A percentile compares a stretch with the other conserved stretches of the same genome.
These are phyloP conservation scores for Thelonectria olida DNA, from an alignment of 2,329 filamentous ascomycete genomes.

Conservation along the genomic window DNA sequence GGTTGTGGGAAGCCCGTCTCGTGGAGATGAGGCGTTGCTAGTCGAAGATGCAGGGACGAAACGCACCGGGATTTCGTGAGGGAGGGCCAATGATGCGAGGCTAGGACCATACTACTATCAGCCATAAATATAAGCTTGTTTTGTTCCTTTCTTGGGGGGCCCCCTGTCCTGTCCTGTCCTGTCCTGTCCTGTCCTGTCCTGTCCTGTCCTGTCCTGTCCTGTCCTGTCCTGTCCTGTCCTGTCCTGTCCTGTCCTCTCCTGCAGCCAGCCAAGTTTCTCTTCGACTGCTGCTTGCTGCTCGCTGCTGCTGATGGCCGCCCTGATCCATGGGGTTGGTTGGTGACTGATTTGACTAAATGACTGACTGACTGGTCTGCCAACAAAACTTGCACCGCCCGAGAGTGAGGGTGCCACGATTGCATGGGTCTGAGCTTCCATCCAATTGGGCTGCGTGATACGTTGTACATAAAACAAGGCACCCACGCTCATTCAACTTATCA, in stretches of 20 bases:
- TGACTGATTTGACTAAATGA: no score
- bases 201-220: background rate
- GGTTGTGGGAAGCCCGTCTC: no score
- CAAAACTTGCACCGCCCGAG: background rate
- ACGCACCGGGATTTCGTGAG: background rate
- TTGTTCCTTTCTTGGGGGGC: background rate
- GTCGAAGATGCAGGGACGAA: background rate
- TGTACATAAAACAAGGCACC: no score
- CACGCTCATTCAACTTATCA: no score
- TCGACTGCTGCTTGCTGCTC: no score
- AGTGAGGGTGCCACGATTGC: background rate
- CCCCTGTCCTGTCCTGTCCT: background rate
- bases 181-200: background rate
- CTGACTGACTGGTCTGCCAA: background rate
- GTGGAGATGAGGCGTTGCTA: conserved; percentile 8
- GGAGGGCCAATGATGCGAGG: conserved; percentile 5
- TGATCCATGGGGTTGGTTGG: background rate
- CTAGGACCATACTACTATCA: background rate
- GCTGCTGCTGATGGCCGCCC: no score
- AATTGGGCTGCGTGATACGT: no score
- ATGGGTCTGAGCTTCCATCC: background rate
- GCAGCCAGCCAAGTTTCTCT: background rate
- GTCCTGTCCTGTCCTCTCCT: background rate
- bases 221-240: background rate
- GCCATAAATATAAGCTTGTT: conserved; percentile 23